Conservation (phyloP, 2,329 filamentous ascomycete species). For the Parafenestella ontariensis region DNA sequence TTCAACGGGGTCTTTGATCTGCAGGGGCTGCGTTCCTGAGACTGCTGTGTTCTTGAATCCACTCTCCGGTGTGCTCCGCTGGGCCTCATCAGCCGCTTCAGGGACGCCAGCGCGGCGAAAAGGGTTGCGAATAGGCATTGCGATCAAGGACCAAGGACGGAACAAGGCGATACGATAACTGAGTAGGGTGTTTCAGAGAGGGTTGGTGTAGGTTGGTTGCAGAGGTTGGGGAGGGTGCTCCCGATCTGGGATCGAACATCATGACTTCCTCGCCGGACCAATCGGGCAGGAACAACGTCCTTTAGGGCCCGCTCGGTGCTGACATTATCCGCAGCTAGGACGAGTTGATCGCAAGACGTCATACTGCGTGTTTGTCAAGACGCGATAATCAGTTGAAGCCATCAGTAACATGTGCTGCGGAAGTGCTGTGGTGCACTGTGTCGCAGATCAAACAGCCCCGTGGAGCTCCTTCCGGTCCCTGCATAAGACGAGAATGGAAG, state of each 20-base stretch:
- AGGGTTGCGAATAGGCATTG: conserved; percentile 53
- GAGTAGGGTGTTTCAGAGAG: conserved; percentile 26
- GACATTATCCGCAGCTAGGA: conserved; percentile 14
- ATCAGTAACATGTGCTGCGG: conserved; percentile 2
- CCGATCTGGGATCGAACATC: conserved; percentile 21
- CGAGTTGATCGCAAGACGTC: conserved; percentile 12
- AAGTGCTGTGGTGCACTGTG: conserved; percentile 6
- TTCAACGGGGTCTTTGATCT: conserved; percentile 56
- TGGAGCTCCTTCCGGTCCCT: conserved; percentile 28
- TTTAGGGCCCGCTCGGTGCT: conserved; percentile 12
- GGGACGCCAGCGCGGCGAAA: conserved; percentile 47
- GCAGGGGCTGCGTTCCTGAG: conserved; percentile 49
- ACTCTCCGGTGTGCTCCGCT: conserved; percentile 40
- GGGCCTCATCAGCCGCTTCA: conserved; percentile 42
- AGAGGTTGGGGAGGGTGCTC: conserved; percentile 13
- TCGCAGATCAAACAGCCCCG: conserved; percentile 16
- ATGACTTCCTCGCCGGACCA: conserved; percentile 26
- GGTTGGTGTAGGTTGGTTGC: conserved; percentile 20
- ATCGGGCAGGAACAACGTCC: conserved; percentile 21
- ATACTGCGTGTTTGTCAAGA: conserved; percentile 6
- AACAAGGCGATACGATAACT: conserved; percentile 21
- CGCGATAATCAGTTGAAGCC: background rate
- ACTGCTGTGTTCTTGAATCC: conserved; percentile 45
- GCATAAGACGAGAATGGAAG: conserved; percentile 30
- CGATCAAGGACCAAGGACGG: conserved; percentile 16